Evolutionary conservation across 176 grass and related monocot species (phyloP).

Genomic region (Oryza brachyantha): DNA sequence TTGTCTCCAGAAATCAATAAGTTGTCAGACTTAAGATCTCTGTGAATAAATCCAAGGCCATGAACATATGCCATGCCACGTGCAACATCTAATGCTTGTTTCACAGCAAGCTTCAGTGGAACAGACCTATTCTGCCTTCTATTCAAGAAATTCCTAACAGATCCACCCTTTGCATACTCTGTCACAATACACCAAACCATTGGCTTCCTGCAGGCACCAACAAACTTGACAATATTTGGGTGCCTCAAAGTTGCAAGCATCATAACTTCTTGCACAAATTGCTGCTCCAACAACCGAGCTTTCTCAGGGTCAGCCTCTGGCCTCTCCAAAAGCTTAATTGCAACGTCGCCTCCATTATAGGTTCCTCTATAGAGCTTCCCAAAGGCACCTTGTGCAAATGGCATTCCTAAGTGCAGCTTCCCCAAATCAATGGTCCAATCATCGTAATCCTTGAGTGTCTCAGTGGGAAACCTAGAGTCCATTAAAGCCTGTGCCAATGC

Average conservation of each 20-base stretch:
- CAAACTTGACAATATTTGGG: constrained; percentile 68
- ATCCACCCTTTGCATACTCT: constrained; percentile 76
- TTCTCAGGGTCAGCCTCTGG: constrained; percentile 57
- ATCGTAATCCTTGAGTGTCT: constrained; percentile 67
- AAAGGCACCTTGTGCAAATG: constrained; percentile 83
- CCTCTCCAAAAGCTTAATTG: constrained; percentile 78
- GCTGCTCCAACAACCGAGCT: constrained; percentile 67
- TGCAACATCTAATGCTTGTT: constrained; percentile 73
- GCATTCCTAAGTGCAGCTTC: constrained; percentile 63
- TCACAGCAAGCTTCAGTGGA: constrained; percentile 67
- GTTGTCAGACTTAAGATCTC: constrained; percentile 80
- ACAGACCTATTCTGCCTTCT: constrained; percentile 63
- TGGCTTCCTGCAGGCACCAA: constrained; percentile 76
- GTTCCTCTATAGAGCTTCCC: constrained; percentile 78
- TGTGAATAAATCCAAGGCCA: constrained; percentile 70
- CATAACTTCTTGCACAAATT: constrained; percentile 80
- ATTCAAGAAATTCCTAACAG: constrained; percentile 65
- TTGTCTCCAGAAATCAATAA: constrained; percentile 71
- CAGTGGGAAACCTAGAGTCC: constrained; percentile 57
- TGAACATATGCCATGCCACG: constrained; percentile 80
- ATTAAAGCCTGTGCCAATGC: constrained; percentile 78
- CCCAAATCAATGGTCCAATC: constrained; percentile 80
- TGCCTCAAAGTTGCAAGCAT: constrained; percentile 80
- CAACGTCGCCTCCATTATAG: constrained; percentile 72
- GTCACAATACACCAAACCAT: constrained; percentile 83